Evolutionary conservation across 768 basidiomycete genomes (phyloP).

Genomic region (Amanita pallidorosea): DNA sequence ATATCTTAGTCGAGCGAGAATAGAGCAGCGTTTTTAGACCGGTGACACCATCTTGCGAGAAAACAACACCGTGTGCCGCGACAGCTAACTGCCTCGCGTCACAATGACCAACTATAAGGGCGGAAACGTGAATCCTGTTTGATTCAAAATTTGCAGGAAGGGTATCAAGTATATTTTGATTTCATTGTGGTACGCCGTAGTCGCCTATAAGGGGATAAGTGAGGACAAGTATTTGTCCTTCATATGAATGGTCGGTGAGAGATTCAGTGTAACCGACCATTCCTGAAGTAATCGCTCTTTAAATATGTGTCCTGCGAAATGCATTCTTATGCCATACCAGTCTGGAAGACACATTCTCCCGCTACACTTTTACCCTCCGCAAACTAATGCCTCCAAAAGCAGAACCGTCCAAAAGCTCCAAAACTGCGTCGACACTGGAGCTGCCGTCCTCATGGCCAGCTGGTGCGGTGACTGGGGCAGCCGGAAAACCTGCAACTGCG

Average conservation of each 20-base stretch:
- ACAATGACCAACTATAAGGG: slow-evolving; percentile 86
- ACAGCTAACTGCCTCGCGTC: no score
- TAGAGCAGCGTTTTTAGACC: no score
- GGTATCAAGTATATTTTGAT: slow-evolving; percentile 32
- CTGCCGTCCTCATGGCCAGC: slow-evolving; percentile 16
- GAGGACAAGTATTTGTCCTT: slow-evolving; percentile 94
- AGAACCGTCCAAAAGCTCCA: slow-evolving; percentile 87
- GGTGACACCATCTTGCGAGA: no score
- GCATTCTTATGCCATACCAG: slow-evolving; percentile 51
- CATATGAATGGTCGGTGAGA: slow-evolving; percentile 95
- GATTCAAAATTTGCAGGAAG: slow-evolving; percentile 85
- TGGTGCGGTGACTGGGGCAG: slow-evolving; percentile 23
- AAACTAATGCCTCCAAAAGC: slow-evolving; percentile 87
- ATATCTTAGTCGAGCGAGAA: no score
- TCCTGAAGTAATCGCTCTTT: slow-evolving; percentile 38
- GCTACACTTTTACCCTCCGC: slow-evolving; percentile 83
- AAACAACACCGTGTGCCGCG: no score
- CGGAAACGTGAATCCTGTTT: slow-evolving; percentile 86
- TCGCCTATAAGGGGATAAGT: slow-evolving; percentile 97
- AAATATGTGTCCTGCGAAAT: slow-evolving; percentile 5
- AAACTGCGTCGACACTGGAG: slow-evolving; percentile 46
- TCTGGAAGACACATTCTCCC: slow-evolving; percentile 99
- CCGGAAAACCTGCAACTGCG: slow-evolving; percentile 13
- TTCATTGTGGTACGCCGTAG: slow-evolving; percentile 86
- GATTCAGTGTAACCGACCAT: slow-evolving; percentile 99